These are phyloP conservation scores for Urochloa ruziziensis DNA, from an alignment of 176 grass and related monocot species.

Conservation along the genomic window DNA sequence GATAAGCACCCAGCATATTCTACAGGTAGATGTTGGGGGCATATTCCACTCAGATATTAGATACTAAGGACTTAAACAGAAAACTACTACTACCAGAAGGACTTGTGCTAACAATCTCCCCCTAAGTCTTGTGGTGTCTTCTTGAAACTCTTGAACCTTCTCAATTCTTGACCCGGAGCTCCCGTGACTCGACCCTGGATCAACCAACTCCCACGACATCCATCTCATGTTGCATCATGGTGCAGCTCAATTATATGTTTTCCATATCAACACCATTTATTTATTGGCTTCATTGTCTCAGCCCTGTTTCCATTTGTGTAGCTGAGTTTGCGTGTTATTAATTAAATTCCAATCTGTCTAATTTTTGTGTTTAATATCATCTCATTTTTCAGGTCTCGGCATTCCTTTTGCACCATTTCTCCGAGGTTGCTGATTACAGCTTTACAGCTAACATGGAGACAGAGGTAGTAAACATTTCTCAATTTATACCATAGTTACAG, in stretches of 20 bases:
- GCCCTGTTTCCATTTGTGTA: constrained; percentile 18
- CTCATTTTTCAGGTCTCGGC: constrained; percentile 60
- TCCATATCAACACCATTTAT: background rate
- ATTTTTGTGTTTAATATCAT: constrained; percentile 7
- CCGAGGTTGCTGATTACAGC: constrained; percentile 78
- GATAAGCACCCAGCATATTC: too few relatives aligned
- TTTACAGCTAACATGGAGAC: constrained; percentile 98
- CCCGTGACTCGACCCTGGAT: too few relatives aligned
- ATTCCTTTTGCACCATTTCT: constrained; percentile 89
- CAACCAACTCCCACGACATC: too few relatives aligned
- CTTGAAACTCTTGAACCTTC: too few relatives aligned
- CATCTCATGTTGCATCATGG: background rate
- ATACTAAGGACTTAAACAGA: too few relatives aligned
- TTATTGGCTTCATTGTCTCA: background rate
- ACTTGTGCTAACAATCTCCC: too few relatives aligned
- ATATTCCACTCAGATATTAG: too few relatives aligned
- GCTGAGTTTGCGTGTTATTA: constrained; percentile 14
- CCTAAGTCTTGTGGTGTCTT: too few relatives aligned
- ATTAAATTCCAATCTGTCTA: constrained; percentile 1
- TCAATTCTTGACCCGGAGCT: too few relatives aligned
- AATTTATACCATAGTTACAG: background rate
- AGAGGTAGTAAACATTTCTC: constrained; percentile 62
- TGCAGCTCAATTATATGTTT: background rate
- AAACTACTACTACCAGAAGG: too few relatives aligned
- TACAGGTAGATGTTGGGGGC: too few relatives aligned